These are phyloP conservation scores for Talaromyces sp. DNA, from an alignment of 2,329 filamentous ascomycete genomes.

Conservation along the genomic window DNA sequence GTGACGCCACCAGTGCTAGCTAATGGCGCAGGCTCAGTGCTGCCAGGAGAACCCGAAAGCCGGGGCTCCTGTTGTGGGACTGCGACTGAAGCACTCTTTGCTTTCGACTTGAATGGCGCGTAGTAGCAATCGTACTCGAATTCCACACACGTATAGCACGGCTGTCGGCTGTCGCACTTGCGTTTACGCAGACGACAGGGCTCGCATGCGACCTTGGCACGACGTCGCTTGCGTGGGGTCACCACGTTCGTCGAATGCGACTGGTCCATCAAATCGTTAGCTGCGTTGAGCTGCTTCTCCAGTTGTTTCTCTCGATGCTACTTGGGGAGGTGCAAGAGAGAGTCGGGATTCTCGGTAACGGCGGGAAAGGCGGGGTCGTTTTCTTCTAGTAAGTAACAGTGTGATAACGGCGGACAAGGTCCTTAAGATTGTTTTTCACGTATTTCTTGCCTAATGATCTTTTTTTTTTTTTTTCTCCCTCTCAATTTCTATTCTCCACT, in stretches of 20 bases:
- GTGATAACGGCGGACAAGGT: background rate
- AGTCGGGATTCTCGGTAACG: background rate
- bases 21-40: background rate
- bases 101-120: conserved; percentile 11
- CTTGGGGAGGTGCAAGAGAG: background rate
- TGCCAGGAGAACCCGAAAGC: background rate
- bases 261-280: background rate
- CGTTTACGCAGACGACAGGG: conserved; percentile 53
- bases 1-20: background rate
- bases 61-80: background rate
- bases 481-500: background rate
- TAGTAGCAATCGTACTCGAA: conserved; percentile 52
- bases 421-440: background rate
- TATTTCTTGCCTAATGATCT: background rate
- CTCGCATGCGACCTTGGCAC: conserved; percentile 44
- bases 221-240: conserved; percentile 21
- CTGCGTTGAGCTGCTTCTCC: background rate
- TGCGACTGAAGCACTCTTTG: background rate
- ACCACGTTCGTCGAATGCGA: background rate
- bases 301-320: background rate
- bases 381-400: background rate
- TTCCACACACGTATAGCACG: conserved; percentile 50
- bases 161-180: conserved; percentile 50
- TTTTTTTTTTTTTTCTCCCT: background rate
- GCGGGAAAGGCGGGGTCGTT: conserved; percentile 4